Base-by-base conservation (phyloP, 164 flowering plant species). In the Macadamia tetraphylla region DNA sequence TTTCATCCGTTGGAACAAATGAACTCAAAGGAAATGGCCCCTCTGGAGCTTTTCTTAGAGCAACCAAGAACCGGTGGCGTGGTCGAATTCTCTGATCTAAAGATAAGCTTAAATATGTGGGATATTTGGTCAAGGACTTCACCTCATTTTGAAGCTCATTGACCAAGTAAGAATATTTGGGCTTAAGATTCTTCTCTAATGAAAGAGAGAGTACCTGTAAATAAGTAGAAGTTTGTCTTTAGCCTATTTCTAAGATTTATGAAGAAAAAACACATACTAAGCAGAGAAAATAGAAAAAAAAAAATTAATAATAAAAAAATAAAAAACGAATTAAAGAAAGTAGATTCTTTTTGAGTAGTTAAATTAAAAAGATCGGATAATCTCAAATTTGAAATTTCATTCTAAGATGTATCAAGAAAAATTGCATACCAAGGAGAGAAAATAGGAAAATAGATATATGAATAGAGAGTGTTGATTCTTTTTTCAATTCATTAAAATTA, bases 41-140 rank as follows among this genome's bases (percentile, higher is more conserved):
- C 69, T 85, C 85, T 11, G 96, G 96, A 68, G 88, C 97, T 86
- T 88, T 94, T 80, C 88, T 94, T 29, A 94, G 77, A 58, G 86
- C 67, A 77, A 88, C 93, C 82, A 94, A 75, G 78, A 91, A 94
- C 67, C 84, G 81, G 71, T 94, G 98, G 30, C 96, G 91, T 67
- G 98, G 98, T n/a, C 96, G 90, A 62, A 94, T 94, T 81, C 98
- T 85, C 79, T 91, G 94, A 69, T 91, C 95, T 60, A 94, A 76
- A 58, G 98, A 94, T 80, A 90, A 81, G 86, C 97, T 94, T 46
- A 94, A 76, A 78, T 94, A 94, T 81, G 71, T 90, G 1, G 98
- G 98, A 68, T 90, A 94, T 75, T 91, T 94, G 63, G 92, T 87
- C 84, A 94, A 75, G 55, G 93, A 86, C 12, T 85, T 75, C 68